Evolutionary conservation across 257 asterid species (phyloP).

Genomic region (Cynanchum wilfordii): DNA sequence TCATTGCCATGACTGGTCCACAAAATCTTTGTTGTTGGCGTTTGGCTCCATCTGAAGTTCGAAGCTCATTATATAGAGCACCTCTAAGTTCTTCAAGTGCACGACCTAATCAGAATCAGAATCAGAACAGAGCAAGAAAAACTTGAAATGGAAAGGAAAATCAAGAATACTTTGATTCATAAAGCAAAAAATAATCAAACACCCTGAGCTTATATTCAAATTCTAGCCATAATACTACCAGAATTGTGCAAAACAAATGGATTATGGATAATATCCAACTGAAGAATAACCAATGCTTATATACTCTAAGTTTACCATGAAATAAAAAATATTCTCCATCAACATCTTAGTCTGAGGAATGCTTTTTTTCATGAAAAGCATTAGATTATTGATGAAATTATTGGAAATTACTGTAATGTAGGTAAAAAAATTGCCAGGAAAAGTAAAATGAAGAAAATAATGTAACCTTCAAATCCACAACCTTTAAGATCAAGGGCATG

Average conservation of each 20-base stretch:
- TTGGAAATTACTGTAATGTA: not conserved
- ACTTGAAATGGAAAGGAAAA: not conserved
- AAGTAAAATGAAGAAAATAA: not conserved
- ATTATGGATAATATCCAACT: not conserved
- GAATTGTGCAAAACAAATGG: not conserved
- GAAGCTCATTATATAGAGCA: conserved; percentile 59
- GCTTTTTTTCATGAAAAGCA: not conserved
- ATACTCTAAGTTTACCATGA: not conserved
- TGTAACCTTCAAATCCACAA: not conserved
- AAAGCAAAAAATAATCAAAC: not conserved
- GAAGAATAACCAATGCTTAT: not conserved
- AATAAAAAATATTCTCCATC: not conserved
- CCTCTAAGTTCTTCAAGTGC: conserved; percentile 82
- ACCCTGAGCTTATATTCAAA: not conserved
- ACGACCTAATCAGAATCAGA: conserved; percentile 39
- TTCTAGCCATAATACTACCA: not conserved
- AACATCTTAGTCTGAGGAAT: not conserved
- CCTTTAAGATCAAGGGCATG: not conserved
- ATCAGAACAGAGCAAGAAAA: not conserved
- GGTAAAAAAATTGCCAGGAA: too few relatives aligned
- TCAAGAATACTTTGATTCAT: not conserved
- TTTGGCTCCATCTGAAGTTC: conserved; percentile 79
- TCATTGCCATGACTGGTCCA: conserved; percentile 69
- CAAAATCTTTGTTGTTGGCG: conserved; percentile 69
- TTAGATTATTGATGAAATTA: not conserved